phyloP scores from a whole-genome alignment of 164 flowering plant species.

The Taxillus chinensis region DNA sequence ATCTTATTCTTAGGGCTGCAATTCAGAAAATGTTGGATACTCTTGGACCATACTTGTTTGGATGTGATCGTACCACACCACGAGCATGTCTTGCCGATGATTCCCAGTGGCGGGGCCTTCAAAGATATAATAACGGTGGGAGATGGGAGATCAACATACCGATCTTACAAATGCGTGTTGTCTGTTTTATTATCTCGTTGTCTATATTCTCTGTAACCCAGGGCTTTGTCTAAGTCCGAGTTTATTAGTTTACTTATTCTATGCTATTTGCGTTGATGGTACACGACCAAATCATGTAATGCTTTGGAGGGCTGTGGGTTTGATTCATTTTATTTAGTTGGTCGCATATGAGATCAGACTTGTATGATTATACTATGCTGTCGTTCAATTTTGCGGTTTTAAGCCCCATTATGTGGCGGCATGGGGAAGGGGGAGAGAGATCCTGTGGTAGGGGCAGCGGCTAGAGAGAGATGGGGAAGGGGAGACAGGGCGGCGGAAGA shows the following conservation, averaged over 20 bases:
- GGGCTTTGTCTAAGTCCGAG: too few relatives aligned
- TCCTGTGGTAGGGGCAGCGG: too few relatives aligned
- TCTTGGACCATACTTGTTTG: slow-evolving; percentile 54
- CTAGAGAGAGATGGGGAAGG: too few relatives aligned
- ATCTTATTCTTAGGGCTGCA: slow-evolving; percentile 43
- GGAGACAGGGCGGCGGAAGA: too few relatives aligned
- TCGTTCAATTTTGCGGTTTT: too few relatives aligned
- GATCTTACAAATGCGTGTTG: slow-evolving; percentile 1
- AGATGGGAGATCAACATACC: slow-evolving; percentile 42
- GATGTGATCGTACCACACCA: slow-evolving; percentile 75
- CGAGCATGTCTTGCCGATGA: slow-evolving; percentile 73
- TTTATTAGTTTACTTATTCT: not conserved
- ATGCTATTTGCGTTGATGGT: not conserved
- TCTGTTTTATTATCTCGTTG: not conserved
- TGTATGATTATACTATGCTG: too few relatives aligned
- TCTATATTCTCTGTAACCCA: too few relatives aligned
- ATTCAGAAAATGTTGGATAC: slow-evolving; percentile 61
- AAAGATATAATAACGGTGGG: slow-evolving; percentile 56
- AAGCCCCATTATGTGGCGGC: too few relatives aligned
- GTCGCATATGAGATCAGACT: too few relatives aligned
- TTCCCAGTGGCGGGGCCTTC: slow-evolving; percentile 62
- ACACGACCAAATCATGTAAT: not conserved
- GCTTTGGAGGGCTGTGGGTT: too few relatives aligned
- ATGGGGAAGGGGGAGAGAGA: too few relatives aligned
- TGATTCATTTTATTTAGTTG: too few relatives aligned